Evolutionary conservation across 306 rosid genomes (phyloP).

Genomic region (Lablab purpureus): DNA sequence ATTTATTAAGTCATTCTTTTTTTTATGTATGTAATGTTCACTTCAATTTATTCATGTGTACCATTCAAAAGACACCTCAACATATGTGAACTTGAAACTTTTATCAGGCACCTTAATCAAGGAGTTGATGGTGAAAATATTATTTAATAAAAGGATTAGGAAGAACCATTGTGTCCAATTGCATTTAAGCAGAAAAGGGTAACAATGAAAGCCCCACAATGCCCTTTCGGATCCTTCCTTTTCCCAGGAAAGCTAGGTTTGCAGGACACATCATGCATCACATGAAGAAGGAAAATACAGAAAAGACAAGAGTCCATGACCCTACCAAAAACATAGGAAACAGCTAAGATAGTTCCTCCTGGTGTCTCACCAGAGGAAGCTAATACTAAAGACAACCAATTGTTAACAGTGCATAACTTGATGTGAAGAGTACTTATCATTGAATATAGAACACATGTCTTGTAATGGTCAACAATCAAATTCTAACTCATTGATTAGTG

Average conservation of each 20-base stretch:
- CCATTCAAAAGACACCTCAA: background rate
- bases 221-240: constrained; percentile 4
- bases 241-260: background rate
- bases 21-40: background rate
- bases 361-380: constrained; percentile 7
- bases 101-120: background rate
- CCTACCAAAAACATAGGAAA: constrained; percentile 14
- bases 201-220: constrained; percentile 4
- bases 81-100: background rate
- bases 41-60: background rate
- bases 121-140: background rate
- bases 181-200: background rate
- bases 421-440: background rate
- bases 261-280: background rate
- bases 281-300: constrained; percentile 3
- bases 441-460: background rate
- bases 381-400: background rate
- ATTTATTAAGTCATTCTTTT: background rate
- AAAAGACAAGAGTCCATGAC: background rate
- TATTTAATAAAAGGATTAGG: background rate
- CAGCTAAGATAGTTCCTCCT: constrained; percentile 21
- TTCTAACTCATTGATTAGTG: background rate
- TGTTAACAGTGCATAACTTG: background rate
- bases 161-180: background rate
- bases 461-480: background rate